Evolutionary conservation across 805 yeast genomes (phyloP).

Genomic region (Candida ulmi): DNA sequence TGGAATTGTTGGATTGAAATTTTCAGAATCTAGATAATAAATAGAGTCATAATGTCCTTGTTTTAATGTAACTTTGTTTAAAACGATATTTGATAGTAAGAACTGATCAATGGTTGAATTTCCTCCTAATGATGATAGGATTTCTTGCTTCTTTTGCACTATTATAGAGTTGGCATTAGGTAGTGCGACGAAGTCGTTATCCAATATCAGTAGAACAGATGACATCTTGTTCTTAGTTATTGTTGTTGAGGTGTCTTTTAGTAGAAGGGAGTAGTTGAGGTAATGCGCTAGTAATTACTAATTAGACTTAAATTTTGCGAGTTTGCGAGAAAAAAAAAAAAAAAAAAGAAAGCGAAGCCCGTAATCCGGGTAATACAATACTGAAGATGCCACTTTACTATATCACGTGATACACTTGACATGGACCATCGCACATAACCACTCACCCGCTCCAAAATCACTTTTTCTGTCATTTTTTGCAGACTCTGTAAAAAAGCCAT

Average conservation of each 20-base stretch:
- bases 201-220: slow-evolving; percentile 21
- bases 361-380: neutral
- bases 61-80: slow-evolving; percentile 15
- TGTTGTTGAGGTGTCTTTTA: no score
- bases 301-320: no score
- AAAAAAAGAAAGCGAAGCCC: neutral
- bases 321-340: neutral
- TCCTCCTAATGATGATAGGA: slow-evolving; percentile 7
- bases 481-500: no score
- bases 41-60: slow-evolving; percentile 20
- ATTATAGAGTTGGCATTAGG: slow-evolving; percentile 19
- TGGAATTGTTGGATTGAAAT: slow-evolving; percentile 18
- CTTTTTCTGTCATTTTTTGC: no score
- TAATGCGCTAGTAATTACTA: no score
- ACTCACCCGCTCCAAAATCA: no score
- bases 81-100: slow-evolving; percentile 20
- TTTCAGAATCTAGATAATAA: slow-evolving; percentile 21
- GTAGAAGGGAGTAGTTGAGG: no score
- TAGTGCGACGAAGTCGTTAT: slow-evolving; percentile 19
- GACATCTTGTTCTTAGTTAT: slow-evolving; percentile 8
- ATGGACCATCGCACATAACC: no score
- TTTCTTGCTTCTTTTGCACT: slow-evolving; percentile 12
- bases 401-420: no score
- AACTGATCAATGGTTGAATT: slow-evolving; percentile 18
- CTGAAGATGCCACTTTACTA: no score